Base-by-base conservation (phyloP, 805 yeast genomes). In the Kuraishia borneana region DNA sequence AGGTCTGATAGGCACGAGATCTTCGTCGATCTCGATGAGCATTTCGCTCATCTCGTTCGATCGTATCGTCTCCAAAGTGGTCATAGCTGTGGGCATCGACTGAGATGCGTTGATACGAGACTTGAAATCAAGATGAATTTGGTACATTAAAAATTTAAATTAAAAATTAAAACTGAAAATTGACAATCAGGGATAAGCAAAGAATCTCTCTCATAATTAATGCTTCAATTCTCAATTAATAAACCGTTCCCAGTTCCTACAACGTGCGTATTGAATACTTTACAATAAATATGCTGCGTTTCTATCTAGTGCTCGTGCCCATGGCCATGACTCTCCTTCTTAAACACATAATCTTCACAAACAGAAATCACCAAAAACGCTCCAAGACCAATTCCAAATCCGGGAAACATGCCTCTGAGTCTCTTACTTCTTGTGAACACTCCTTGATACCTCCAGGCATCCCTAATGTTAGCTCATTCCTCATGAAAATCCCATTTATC, bases 371-470 rank as follows among this genome's bases (percentile, higher is more conserved):
- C 63, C 21, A 75, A 61, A 49, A 84, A 84, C 3, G 87, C 92
- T 13, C 74, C 87, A 18, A 77, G 65, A 19, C 88, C 95, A 28
- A 77, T 66, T 21, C 84, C 83, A 33, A 83, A 66, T 3, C 95
- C 95, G 3, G 95, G 95, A 50, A 84, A 72, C 12, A 83, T 68
- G 37, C 75, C 75, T 48, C 68, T 75, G 56, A 74, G 77, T 46
- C 92, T 65, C 58, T 77, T 74, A 33, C 60, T 58, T 46, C 84
- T 73, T 35, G 82, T 68, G 62, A 84, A 84, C 35, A 76, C 83
- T 39, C 92, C 94, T 49, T 75, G 78, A 59, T 76, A 80, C 67
- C 94, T 77, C 95, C 95, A 83, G 31, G 94, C 92, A 54, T 83
- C 94, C 68, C 94, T 78, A 42, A 18, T 18, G 38, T 33, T 40